Percentiles rank a stretch among this genome's conserved stretches.
These are phyloP conservation scores for Chlamydomonas incerta DNA, from an alignment of 139 green algal species.

Conservation along the genomic window DNA sequence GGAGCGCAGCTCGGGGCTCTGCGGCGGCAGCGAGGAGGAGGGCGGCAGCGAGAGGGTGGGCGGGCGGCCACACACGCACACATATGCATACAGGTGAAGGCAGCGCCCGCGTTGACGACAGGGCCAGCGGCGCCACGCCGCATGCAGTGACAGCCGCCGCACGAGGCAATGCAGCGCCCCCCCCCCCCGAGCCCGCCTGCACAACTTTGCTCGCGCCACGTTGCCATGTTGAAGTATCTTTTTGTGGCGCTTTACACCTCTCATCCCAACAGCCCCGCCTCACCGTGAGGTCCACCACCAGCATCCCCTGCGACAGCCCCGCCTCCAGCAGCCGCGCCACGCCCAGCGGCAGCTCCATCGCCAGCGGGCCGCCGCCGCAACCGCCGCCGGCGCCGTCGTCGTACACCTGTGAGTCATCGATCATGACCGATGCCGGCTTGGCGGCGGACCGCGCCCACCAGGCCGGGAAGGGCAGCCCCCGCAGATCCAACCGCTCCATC, in stretches of 20 bases:
- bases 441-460: slow-evolving; percentile 16
- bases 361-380: neutral
- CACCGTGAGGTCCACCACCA: slow-evolving; percentile 21
- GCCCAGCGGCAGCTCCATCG: slow-evolving; percentile 10
- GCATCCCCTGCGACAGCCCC: slow-evolving; percentile 22
- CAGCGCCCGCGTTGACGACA: no score
- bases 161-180: no score
- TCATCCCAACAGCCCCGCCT: no score
- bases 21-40: neutral
- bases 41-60: no score
- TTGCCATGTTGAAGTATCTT: no score
- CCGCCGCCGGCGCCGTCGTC: neutral
- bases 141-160: no score
- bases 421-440: neutral
- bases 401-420: slow-evolving; percentile 34
- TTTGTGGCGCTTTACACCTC: no score
- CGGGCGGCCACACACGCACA: no score
- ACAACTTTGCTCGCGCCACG: no score
- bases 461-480: neutral
- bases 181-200: no score
- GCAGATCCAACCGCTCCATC: slow-evolving; percentile 27
- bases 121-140: no score
- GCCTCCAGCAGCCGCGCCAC: slow-evolving; percentile 9
- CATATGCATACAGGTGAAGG: no score
- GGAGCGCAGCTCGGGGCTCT: neutral